Evolutionary conservation across 495 filamentous ascomycete genomes (phyloP).

Genomic region (Neurospora sp.): DNA sequence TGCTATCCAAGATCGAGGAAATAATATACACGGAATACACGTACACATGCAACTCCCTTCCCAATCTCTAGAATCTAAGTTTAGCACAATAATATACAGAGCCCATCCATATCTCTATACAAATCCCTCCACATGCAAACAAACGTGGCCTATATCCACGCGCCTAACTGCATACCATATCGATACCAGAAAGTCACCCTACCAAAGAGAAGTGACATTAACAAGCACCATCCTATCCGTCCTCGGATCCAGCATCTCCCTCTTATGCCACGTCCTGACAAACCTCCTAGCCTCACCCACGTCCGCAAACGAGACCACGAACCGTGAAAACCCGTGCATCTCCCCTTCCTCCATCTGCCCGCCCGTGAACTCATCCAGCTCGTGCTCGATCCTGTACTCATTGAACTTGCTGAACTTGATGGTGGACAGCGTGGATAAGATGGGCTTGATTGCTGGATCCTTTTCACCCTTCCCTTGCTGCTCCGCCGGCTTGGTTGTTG

Average conservation of each 20-base stretch:
- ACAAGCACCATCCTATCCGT: conserved; percentile 19
- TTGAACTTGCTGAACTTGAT: not conserved
- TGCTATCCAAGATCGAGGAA: not conserved
- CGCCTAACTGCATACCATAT: not conserved
- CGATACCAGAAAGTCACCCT: not conserved
- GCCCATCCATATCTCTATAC: not conserved
- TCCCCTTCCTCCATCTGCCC: not conserved
- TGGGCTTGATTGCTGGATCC: not conserved
- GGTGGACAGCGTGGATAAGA: not conserved
- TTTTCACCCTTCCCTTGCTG: not conserved
- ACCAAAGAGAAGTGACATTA: conserved; percentile 42
- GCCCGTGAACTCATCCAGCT: not conserved
- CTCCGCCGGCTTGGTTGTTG: conserved; percentile 5
- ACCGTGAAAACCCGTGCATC: conserved; percentile 21
- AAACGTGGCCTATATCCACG: not conserved
- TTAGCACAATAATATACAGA: not conserved
- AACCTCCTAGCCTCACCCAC: conserved; percentile 44
- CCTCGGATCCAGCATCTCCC: conserved; percentile 25
- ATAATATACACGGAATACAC: not conserved
- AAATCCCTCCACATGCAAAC: not conserved
- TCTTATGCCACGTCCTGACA: conserved; percentile 45
- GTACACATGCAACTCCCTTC: not conserved
- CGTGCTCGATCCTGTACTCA: not conserved
- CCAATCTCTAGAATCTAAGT: not conserved
- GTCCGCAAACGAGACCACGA: conserved; percentile 40